A percentile compares a stretch with the other conserved stretches of the same genome.
Evolutionary conservation across 352 stramenopile species (phyloP).

Genomic region (Pythium sukuiense): DNA sequence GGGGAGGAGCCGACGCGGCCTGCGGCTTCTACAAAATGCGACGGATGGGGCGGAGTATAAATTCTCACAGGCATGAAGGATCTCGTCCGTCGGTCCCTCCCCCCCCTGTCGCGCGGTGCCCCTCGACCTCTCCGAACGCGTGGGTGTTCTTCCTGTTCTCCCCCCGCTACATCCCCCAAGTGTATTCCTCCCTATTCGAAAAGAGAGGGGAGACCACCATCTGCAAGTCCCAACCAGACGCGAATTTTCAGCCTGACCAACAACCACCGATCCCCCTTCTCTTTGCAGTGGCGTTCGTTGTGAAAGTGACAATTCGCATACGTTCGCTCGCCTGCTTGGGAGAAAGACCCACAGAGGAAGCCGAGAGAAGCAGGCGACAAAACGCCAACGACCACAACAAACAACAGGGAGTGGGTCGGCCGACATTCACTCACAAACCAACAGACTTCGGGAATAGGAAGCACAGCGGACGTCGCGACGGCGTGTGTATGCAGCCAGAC

Average conservation of each 20-base stretch:
- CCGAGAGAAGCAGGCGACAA: conserved; percentile 1
- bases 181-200: conserved; percentile 5
- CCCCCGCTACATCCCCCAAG: conserved; percentile 7
- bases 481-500: neutral
- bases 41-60: neutral
- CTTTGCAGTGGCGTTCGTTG: conserved; percentile 25
- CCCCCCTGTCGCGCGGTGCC: conserved; percentile 27
- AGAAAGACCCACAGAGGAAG: no score
- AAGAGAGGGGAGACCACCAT: conserved; percentile 8
- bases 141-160: conserved; percentile 21
- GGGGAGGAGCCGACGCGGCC: neutral
- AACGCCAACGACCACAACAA: neutral
- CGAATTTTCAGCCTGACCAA: conserved; percentile 31
- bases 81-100: no score
- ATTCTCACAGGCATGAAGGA: conserved; percentile 8
- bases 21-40: neutral
- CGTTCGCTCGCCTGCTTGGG: no score
- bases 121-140: conserved; percentile 1
- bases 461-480: no score
- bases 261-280: conserved; percentile 24
- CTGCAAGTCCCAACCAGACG: conserved; percentile 24
- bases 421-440: neutral
- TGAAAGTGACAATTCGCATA: conserved; percentile 29
- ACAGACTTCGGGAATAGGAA: neutral
- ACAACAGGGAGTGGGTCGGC: neutral